Percentiles rank a stretch among this genome's conserved stretches.
phyloP scores from a whole-genome alignment of 2,329 filamentous ascomycete species.

The Stachybotrys chartarum region DNA sequence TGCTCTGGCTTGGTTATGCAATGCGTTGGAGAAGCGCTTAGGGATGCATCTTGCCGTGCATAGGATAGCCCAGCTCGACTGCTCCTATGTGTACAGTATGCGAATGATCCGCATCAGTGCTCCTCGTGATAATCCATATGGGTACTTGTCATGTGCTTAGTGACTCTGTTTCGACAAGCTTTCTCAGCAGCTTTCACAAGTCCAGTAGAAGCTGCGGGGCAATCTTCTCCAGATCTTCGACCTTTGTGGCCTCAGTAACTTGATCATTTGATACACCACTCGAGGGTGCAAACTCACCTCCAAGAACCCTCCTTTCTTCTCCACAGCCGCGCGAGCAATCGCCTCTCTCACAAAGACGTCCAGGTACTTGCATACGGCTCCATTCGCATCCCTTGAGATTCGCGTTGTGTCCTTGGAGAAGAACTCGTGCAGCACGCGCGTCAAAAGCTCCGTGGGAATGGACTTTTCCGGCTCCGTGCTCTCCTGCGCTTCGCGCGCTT shows the following conservation, averaged over 20 bases:
- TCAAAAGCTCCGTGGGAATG: constrained; percentile 69
- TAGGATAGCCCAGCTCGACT: no score
- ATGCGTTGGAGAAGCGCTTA: no score
- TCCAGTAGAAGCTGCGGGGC: constrained; percentile 81
- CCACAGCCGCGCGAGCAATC: constrained; percentile 68
- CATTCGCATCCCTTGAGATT: constrained; percentile 71
- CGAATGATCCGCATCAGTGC: no score
- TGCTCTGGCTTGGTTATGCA: no score
- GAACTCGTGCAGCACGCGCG: constrained; percentile 69
- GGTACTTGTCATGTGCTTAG: no score
- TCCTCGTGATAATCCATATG: no score
- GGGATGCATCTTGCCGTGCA: no score
- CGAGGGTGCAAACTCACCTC: constrained; percentile 48
- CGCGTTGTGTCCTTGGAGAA: constrained; percentile 67
- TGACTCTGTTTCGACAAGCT: neutral
- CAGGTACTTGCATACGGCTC: constrained; percentile 74
- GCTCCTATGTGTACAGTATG: no score
- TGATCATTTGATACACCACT: neutral
- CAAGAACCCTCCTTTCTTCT: constrained; percentile 63
- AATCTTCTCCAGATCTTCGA: constrained; percentile 85
- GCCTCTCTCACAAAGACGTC: constrained; percentile 89
- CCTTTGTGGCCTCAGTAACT: constrained; percentile 34
- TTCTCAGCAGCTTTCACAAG: constrained; percentile 45
- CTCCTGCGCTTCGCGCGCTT: constrained; percentile 12
- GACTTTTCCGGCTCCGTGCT: constrained; percentile 30